phyloP scores from a whole-genome alignment of 108 stramenopile genomes.

The Thalassiosira profunda region DNA sequence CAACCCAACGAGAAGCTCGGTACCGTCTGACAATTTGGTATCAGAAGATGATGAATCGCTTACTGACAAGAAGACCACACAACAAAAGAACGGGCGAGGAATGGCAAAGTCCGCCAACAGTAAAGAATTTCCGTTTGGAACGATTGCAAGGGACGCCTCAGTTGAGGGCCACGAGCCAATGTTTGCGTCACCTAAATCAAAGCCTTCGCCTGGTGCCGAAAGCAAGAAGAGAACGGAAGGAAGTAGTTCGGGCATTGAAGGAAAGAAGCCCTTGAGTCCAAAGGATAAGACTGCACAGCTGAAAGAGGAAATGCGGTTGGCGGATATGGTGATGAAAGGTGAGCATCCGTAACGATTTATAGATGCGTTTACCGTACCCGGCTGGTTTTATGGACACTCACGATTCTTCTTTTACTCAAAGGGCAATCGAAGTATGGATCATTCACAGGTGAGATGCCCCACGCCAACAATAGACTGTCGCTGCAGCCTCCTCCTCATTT shows the following conservation, averaged over 20 bases:
- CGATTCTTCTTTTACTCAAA: not conserved
- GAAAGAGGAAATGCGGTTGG: conserved; percentile 36
- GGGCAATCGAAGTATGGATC: conserved; percentile 38
- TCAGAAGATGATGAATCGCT: conserved; percentile 43
- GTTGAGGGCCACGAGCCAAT: not conserved
- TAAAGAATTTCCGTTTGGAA: conserved; percentile 2
- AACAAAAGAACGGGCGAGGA: not conserved
- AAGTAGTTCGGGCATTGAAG: not conserved
- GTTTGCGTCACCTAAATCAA: not conserved
- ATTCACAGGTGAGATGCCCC: conserved; percentile 25
- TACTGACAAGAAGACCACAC: not conserved
- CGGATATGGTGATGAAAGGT: conserved; percentile 56
- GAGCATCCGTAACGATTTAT: not conserved
- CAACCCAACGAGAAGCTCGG: no score
- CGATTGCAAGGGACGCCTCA: conserved; percentile 1
- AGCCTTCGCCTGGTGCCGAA: not conserved
- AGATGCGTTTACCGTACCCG: no score
- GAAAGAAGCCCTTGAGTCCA: no score
- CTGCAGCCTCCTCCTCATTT: conserved; percentile 1
- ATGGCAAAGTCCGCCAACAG: not conserved
- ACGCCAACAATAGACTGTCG: no score
- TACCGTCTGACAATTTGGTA: conserved; percentile 1
- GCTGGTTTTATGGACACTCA: no score
- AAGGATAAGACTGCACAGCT: conserved; percentile 1
- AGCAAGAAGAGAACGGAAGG: not conserved